A percentile compares a stretch with the other conserved stretches of the same genome.
These are phyloP conservation scores for Myriosclerotinia scirpicola DNA, from an alignment of 2,329 filamentous ascomycete species.

Conservation along the genomic window DNA sequence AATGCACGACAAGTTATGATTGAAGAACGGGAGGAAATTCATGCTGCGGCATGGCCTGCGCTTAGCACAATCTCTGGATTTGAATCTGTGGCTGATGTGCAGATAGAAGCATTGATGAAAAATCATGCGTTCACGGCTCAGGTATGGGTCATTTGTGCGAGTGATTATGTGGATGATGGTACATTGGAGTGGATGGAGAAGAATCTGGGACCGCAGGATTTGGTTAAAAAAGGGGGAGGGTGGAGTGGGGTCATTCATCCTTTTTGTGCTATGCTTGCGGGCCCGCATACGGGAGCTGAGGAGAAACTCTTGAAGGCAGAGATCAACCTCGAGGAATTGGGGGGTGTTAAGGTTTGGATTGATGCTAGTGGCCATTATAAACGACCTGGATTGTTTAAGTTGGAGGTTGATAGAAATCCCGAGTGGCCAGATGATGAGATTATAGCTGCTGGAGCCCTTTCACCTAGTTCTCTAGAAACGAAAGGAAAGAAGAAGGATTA, in stretches of 20 bases:
- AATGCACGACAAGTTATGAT: slow-evolving; percentile 10
- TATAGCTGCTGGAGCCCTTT: background rate
- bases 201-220: slow-evolving; percentile 8
- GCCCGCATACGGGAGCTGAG: slow-evolving; percentile 10
- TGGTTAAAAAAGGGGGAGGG: slow-evolving; percentile 10
- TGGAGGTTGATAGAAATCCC: slow-evolving; percentile 1
- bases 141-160: slow-evolving; percentile 46
- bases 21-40: slow-evolving; percentile 7
- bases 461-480: background rate
- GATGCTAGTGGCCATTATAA: slow-evolving; percentile 24
- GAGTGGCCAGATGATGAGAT: slow-evolving; percentile 1
- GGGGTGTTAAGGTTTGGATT: slow-evolving; percentile 10
- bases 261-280: slow-evolving; percentile 12
- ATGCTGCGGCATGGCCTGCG: slow-evolving; percentile 1
- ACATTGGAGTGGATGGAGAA: slow-evolving; percentile 41
- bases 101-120: slow-evolving; percentile 50
- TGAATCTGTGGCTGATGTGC: background rate
- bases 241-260: slow-evolving; percentile 13
- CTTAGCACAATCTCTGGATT: background rate
- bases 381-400: slow-evolving; percentile 16
- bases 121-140: slow-evolving; percentile 48
- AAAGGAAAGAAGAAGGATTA: too few relatives aligned
- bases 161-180: slow-evolving; percentile 46
- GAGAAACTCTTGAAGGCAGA: slow-evolving; percentile 14
- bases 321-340: background rate